Conservation (phyloP, 139 green algal species). For the Chlamydomonas incerta region DNA sequence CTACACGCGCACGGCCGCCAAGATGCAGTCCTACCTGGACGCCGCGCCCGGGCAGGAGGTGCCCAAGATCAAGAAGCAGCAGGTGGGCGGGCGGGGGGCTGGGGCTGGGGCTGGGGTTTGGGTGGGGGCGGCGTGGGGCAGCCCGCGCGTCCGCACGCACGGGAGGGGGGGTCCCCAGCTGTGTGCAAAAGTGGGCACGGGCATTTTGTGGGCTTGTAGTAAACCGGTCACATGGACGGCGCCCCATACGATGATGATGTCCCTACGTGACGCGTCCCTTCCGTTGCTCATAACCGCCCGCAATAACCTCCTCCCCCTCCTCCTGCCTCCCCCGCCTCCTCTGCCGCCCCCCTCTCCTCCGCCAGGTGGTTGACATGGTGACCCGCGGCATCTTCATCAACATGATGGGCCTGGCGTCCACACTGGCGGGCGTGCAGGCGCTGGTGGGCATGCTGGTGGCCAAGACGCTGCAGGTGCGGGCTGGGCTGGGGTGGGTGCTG, state of each 20-base stretch:
- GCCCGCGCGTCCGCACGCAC: no score
- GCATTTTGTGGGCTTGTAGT: no score
- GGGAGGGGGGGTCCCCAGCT: no score
- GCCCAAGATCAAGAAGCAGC: constrained; percentile 75
- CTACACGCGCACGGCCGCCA: constrained; percentile 78
- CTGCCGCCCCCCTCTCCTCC: not conserved
- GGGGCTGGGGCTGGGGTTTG: no score
- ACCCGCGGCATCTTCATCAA: constrained; percentile 86
- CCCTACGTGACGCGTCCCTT: no score
- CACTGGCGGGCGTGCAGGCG: constrained; percentile 77
- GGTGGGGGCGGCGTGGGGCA: no score
- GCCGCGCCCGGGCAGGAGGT: constrained; percentile 56
- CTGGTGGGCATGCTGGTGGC: constrained; percentile 90
- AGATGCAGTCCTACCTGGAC: constrained; percentile 81
- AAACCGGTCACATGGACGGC: no score
- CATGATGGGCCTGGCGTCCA: constrained; percentile 75
- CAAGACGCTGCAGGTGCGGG: constrained; percentile 90
- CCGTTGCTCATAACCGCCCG: no score
- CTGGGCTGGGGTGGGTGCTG: no score
- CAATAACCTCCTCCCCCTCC: no score
- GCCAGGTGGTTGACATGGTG: constrained; percentile 76
- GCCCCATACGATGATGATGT: no score
- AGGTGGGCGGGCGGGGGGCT: constrained; percentile 33
- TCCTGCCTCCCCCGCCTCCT: not conserved
- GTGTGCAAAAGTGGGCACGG: no score